phyloP scores from a whole-genome alignment of 306 rosid genomes.

The Dalbergia cochinchinensis region DNA sequence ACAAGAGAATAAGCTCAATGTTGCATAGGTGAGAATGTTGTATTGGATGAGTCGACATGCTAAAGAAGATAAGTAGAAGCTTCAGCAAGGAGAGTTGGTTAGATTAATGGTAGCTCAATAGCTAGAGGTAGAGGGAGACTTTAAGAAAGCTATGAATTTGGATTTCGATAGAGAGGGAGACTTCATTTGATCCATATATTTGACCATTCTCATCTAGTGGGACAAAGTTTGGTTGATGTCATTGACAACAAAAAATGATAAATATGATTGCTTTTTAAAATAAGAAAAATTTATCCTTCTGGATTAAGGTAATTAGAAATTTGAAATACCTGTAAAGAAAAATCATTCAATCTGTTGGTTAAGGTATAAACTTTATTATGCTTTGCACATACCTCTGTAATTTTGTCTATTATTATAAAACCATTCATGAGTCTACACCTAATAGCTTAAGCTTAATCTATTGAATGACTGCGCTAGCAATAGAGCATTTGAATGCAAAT shows the following conservation, averaged over 20 bases:
- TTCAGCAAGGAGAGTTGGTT: not conserved
- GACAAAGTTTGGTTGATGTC: constrained; percentile 11
- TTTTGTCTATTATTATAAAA: not conserved
- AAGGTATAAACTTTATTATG: not conserved
- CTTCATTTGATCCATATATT: constrained; percentile 12
- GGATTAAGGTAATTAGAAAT: not conserved
- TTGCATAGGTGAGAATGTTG: not conserved
- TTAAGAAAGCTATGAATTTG: not conserved
- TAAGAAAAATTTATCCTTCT: constrained; percentile 10
- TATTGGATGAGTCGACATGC: not conserved
- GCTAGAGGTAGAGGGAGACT: not conserved
- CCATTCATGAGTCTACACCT: not conserved
- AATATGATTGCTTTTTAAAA: constrained; percentile 16
- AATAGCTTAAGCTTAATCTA: not conserved
- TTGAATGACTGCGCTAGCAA: not conserved
- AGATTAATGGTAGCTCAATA: not conserved
- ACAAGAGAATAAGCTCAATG: not conserved
- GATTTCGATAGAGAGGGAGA: not conserved
- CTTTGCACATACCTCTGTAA: not conserved
- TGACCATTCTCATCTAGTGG: constrained; percentile 2
- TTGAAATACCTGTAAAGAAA: constrained; percentile 25
- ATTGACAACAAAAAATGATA: not conserved
- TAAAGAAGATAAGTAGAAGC: not conserved
- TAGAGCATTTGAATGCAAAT: constrained; percentile 41
- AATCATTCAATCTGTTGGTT: constrained; percentile 13